These are phyloP conservation scores for Hericium erinaceus DNA, from an alignment of 768 basidiomycete genomes.

Conservation along the genomic window DNA sequence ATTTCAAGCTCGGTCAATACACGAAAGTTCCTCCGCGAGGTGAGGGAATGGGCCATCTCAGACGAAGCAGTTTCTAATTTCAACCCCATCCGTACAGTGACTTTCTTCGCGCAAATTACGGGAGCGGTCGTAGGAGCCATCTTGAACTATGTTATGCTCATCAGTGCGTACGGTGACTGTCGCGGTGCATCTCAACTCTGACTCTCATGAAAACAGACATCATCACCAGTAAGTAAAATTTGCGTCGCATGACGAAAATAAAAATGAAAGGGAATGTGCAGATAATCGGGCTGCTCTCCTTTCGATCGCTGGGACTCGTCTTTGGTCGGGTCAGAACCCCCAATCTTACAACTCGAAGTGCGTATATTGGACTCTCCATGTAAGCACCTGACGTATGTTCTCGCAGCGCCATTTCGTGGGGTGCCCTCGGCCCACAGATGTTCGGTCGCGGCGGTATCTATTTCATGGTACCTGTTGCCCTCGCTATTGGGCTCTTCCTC, in stretches of 20 bases:
- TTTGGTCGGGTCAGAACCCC: conserved; percentile 24
- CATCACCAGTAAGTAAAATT: conserved; percentile 10
- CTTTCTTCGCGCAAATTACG: conserved; percentile 18
- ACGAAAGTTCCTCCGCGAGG: conserved; percentile 19
- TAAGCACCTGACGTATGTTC: not conserved
- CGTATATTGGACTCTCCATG: not conserved
- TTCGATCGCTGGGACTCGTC: conserved; percentile 21
- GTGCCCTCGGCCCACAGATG: conserved; percentile 25
- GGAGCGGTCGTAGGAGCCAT: conserved; percentile 20
- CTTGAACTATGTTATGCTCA: conserved; percentile 17
- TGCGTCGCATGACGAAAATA: no score
- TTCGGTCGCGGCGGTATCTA: conserved; percentile 18
- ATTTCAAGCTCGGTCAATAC: conserved; percentile 17
- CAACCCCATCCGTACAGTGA: not conserved
- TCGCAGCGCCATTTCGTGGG: conserved; percentile 21
- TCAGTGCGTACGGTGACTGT: conserved; percentile 4
- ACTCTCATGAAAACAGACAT: not conserved
- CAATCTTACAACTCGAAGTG: conserved; percentile 23
- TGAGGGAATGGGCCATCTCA: not conserved
- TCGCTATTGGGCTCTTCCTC: conserved; percentile 22
- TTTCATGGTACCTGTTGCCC: conserved; percentile 20
- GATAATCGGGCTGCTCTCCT: conserved; percentile 20
- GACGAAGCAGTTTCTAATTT: not conserved
- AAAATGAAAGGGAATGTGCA: no score
- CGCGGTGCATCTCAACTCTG: no score